Percentiles rank a stretch among this genome's conserved stretches.
phyloP scores from a whole-genome alignment of 2,329 filamentous ascomycete genomes.

The Periconia digitata region DNA sequence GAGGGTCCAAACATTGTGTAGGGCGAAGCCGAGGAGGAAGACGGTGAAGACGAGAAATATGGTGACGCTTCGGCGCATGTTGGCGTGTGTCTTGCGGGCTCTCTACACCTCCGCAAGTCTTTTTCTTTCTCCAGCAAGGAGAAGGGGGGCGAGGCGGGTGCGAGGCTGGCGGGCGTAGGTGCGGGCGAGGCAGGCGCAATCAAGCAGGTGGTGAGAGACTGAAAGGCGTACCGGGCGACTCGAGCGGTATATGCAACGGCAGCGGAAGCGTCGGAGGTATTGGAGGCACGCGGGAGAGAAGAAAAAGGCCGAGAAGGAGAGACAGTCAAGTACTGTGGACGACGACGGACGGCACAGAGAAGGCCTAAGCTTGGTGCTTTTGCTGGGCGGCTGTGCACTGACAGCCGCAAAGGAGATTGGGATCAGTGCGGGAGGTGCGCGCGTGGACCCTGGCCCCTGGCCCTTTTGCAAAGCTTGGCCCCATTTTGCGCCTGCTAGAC shows the following conservation, averaged over 20 bases:
- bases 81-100: not conserved
- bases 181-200: not conserved
- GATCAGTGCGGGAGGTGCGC: too few species aligned
- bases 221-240: not conserved
- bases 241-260: not conserved
- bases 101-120: slow-evolving; percentile 13
- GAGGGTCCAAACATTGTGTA: slow-evolving; percentile 70
- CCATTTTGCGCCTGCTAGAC: too few species aligned
- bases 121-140: slow-evolving; percentile 13
- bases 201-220: not conserved
- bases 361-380: too few species aligned
- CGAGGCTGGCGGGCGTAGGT: not conserved
- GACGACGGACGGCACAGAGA: not conserved
- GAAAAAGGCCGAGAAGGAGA: not conserved
- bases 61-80: slow-evolving; percentile 62
- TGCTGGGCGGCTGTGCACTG: too few species aligned
- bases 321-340: too few species aligned
- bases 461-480: too few species aligned
- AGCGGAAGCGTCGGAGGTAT: not conserved
- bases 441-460: too few species aligned
- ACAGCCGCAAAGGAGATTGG: too few species aligned
- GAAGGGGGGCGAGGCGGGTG: too few species aligned
- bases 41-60: slow-evolving; percentile 68
- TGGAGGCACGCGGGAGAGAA: not conserved
- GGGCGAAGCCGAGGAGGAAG: slow-evolving; percentile 63